These are phyloP conservation scores for Fonsecaea nubica DNA, from an alignment of 2,329 filamentous ascomycete genomes.

Conservation along the genomic window DNA sequence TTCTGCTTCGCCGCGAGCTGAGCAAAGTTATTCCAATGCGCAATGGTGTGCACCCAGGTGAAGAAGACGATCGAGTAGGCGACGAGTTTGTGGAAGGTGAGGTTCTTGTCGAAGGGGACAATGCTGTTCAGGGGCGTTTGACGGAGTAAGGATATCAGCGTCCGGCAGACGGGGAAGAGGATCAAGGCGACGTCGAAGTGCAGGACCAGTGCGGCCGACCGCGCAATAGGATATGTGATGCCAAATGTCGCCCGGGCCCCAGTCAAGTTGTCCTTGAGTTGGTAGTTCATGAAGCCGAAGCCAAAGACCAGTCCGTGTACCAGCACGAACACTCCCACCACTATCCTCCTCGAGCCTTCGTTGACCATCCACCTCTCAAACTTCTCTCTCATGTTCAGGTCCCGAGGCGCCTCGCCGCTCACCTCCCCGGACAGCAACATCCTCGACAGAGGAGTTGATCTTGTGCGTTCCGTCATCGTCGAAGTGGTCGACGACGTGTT, in stretches of 20 bases:
- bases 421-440: constrained; percentile 85
- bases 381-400: constrained; percentile 71
- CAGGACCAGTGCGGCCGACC: constrained; percentile 75
- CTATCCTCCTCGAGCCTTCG: constrained; percentile 82
- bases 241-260: constrained; percentile 72
- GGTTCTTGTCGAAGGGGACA: constrained; percentile 68
- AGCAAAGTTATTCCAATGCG: constrained; percentile 87
- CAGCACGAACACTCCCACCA: constrained; percentile 76
- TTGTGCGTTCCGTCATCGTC: constrained; percentile 66
- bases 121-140: constrained; percentile 85
- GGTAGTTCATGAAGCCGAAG: constrained; percentile 81
- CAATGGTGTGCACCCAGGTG: constrained; percentile 83
- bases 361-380: constrained; percentile 91
- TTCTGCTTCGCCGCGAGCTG: constrained; percentile 76
- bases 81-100: constrained; percentile 80
- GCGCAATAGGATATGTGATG: constrained; percentile 76
- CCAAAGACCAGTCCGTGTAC: constrained; percentile 78
- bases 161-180: constrained; percentile 75
- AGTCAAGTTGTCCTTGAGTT: constrained; percentile 74
- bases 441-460: constrained; percentile 81
- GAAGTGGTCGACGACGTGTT: constrained; percentile 32
- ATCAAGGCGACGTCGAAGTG: constrained; percentile 83
- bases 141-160: constrained; percentile 78
- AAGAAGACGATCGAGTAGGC: constrained; percentile 90
- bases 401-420: constrained; percentile 73